Percentiles rank a stretch among this genome's conserved stretches.
phyloP scores from a whole-genome alignment of 345 rosid genomes.

The Arabis alpina region DNA sequence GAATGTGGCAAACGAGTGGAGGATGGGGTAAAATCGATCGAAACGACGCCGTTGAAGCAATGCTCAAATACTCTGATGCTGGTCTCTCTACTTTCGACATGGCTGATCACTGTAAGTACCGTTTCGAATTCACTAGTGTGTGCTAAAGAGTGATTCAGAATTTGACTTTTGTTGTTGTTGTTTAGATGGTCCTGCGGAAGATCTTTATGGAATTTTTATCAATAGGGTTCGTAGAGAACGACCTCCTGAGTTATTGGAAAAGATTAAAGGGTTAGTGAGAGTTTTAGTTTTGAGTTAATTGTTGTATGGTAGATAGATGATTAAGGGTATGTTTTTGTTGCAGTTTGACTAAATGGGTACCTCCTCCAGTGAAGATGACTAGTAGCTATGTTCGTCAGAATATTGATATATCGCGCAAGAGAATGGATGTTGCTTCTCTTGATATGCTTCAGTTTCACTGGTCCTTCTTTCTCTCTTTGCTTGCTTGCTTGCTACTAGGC shows the following conservation, averaged over 20 bases:
- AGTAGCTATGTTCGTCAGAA: conserved; percentile 69
- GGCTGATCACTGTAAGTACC: conserved; percentile 86
- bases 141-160: neutral
- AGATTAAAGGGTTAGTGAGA: conserved; percentile 70
- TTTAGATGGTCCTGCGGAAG: conserved; percentile 93
- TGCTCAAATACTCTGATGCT: conserved; percentile 77
- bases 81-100: conserved; percentile 96
- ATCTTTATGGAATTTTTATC: conserved; percentile 91
- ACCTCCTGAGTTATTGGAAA: conserved; percentile 72
- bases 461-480: conserved; percentile 39
- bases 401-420: conserved; percentile 76
- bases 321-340: conserved; percentile 21
- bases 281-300: neutral
- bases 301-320: neutral
- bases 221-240: conserved; percentile 79
- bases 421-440: conserved; percentile 92
- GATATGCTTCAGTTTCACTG: conserved; percentile 99
- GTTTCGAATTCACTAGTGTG: neutral
- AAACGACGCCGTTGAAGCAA: conserved; percentile 77
- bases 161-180: conserved; percentile 7
- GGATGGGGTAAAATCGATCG: conserved; percentile 91
- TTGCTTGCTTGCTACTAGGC: neutral
- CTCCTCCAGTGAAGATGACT: conserved; percentile 95
- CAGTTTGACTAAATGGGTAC: conserved; percentile 98
- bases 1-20: conserved; percentile 96